These are phyloP conservation scores for Leccinum imitatum DNA, from an alignment of 768 basidiomycete genomes.

Conservation along the genomic window DNA sequence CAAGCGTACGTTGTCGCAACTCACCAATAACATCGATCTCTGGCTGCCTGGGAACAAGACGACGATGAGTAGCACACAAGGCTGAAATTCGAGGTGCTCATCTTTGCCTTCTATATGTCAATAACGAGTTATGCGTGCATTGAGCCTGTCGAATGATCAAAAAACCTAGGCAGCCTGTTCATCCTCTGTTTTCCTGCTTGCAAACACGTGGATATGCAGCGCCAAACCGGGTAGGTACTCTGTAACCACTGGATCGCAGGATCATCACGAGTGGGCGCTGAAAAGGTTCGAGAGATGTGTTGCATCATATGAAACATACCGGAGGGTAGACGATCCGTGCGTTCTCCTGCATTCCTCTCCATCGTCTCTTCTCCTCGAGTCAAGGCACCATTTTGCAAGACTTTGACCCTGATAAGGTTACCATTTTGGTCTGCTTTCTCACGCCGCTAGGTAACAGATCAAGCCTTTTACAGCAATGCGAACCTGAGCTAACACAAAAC, in stretches of 20 bases:
- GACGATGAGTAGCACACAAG: not conserved
- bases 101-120: constrained; percentile 8
- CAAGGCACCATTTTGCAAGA: no score
- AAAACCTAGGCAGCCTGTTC: constrained; percentile 20
- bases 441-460: no score
- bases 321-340: constrained; percentile 92
- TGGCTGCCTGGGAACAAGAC: not conserved
- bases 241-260: constrained; percentile 60
- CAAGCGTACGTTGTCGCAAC: no score
- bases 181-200: constrained; percentile 46
- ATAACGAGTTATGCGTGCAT: not conserved
- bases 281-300: not conserved
- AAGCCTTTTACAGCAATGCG: no score
- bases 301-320: constrained; percentile 41
- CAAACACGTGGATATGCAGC: constrained; percentile 82
- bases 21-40: not conserved
- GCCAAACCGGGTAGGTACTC: constrained; percentile 75
- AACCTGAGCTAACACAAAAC: no score
- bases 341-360: constrained; percentile 63
- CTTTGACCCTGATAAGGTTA: no score
- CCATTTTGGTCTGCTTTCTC: no score
- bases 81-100: not conserved
- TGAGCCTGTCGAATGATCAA: constrained; percentile 3
- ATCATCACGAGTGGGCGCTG: not conserved
- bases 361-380: constrained; percentile 43